These are phyloP conservation scores for Ustulina deusta DNA, from an alignment of 2,329 filamentous ascomycete genomes.

Conservation along the genomic window DNA sequence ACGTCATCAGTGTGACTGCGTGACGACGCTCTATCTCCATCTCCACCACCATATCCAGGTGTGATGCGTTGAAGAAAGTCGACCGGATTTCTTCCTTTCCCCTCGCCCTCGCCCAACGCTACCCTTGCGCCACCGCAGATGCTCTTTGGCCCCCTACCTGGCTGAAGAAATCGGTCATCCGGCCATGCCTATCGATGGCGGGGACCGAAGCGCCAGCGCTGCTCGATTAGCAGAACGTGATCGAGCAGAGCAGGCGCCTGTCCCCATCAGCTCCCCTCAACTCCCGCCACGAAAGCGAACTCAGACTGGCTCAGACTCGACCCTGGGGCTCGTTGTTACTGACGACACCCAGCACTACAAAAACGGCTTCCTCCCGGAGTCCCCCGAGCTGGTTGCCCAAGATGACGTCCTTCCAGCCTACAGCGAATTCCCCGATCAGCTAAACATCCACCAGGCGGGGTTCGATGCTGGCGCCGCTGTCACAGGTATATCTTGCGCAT, in stretches of 20 bases:
- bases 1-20: slow-evolving; percentile 26
- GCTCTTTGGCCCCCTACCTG: not conserved
- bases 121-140: not conserved
- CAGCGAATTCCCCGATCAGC: slow-evolving; percentile 66
- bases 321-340: slow-evolving; percentile 52
- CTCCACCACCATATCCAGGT: slow-evolving; percentile 5
- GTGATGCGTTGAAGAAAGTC: slow-evolving; percentile 15
- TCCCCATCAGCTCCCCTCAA: slow-evolving; percentile 17
- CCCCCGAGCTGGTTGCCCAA: slow-evolving; percentile 57
- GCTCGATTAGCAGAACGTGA: not conserved
- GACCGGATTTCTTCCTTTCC: not conserved
- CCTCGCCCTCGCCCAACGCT: not conserved
- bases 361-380: slow-evolving; percentile 46
- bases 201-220: slow-evolving; percentile 18
- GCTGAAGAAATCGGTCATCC: not conserved
- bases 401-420: slow-evolving; percentile 67
- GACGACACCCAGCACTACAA: slow-evolving; percentile 52
- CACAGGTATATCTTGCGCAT: slow-evolving; percentile 57
- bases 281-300: slow-evolving; percentile 4
- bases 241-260: slow-evolving; percentile 30
- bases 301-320: slow-evolving; percentile 40
- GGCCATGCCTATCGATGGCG: slow-evolving; percentile 32
- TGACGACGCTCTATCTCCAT: slow-evolving; percentile 14
- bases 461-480: slow-evolving; percentile 72
- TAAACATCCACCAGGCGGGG: slow-evolving; percentile 71